phyloP scores from a whole-genome alignment of 768 basidiomycete species.

The Boletus rubescentipes region DNA sequence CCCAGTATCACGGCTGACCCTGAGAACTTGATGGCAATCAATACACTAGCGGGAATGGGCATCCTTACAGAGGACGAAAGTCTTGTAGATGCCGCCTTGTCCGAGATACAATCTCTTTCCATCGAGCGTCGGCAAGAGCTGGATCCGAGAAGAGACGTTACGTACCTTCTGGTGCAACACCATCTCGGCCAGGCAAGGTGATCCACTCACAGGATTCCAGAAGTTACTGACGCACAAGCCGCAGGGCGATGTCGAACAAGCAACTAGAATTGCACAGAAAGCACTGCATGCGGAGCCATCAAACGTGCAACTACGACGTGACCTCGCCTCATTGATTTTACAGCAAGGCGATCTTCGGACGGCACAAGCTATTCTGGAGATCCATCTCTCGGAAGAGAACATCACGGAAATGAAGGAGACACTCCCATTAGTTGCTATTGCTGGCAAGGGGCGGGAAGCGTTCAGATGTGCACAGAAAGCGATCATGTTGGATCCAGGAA shows the following conservation, averaged over 20 bases:
- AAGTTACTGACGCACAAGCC: not conserved
- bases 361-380: slow-evolving; percentile 49
- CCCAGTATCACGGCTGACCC: slow-evolving; percentile 73
- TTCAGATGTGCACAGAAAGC: slow-evolving; percentile 57
- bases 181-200: slow-evolving; percentile 66
- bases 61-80: slow-evolving; percentile 75
- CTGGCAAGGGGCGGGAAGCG: slow-evolving; percentile 35
- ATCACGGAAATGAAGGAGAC: slow-evolving; percentile 40
- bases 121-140: slow-evolving; percentile 60
- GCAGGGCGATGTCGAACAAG: slow-evolving; percentile 50
- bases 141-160: slow-evolving; percentile 70
- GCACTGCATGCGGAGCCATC: slow-evolving; percentile 59
- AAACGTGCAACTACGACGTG: slow-evolving; percentile 44
- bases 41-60: slow-evolving; percentile 86
- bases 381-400: slow-evolving; percentile 29
- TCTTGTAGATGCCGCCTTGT: slow-evolving; percentile 82
- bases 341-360: slow-evolving; percentile 42
- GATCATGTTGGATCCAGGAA: slow-evolving; percentile 54
- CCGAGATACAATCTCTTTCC: slow-evolving; percentile 73
- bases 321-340: slow-evolving; percentile 55
- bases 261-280: slow-evolving; percentile 54
- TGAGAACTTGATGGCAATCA: slow-evolving; percentile 79
- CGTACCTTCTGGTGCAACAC: slow-evolving; percentile 70
- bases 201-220: not conserved
- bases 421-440: slow-evolving; percentile 52